A percentile compares a stretch with the other conserved stretches of the same genome.
phyloP scores from a whole-genome alignment of 495 filamentous ascomycete species.

The Trichocladium uniseriatum region DNA sequence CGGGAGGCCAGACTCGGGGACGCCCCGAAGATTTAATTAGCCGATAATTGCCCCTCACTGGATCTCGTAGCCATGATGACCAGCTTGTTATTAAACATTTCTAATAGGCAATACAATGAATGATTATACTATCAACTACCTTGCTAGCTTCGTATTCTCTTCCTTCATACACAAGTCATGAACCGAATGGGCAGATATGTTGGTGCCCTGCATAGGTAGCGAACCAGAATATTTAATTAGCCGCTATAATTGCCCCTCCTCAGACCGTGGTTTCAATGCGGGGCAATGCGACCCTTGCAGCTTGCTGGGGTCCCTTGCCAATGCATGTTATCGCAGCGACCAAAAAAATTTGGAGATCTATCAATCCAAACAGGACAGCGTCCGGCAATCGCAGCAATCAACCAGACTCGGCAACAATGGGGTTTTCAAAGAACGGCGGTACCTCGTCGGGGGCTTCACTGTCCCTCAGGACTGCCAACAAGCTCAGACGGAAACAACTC shows the following conservation, averaged over 20 bases:
- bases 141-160: no score
- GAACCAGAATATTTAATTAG: constrained; percentile 22
- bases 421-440: constrained; percentile 4
- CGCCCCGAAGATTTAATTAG: constrained; percentile 20
- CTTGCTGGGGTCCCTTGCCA: constrained; percentile 8
- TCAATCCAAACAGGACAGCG: background rate
- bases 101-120: no score
- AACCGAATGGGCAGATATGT: no score
- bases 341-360: constrained; percentile 4
- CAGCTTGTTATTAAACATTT: no score
- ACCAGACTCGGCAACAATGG: constrained; percentile 15
- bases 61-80: no score
- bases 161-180: no score
- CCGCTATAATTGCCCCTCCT: constrained; percentile 17
- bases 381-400: background rate
- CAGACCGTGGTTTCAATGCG: constrained; percentile 9
- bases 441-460: constrained; percentile 10
- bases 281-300: constrained; percentile 6
- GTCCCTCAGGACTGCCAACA: constrained; percentile 46
- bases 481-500: constrained; percentile 60
- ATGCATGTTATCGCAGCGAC: background rate
- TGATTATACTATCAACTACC: no score
- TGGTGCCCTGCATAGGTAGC: no score
- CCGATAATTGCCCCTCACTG: no score
- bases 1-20: background rate